A percentile compares a stretch with the other conserved stretches of the same genome.
These are phyloP conservation scores for Chimonanthus praecox DNA, from an alignment of 164 flowering plant species.

Conservation along the genomic window DNA sequence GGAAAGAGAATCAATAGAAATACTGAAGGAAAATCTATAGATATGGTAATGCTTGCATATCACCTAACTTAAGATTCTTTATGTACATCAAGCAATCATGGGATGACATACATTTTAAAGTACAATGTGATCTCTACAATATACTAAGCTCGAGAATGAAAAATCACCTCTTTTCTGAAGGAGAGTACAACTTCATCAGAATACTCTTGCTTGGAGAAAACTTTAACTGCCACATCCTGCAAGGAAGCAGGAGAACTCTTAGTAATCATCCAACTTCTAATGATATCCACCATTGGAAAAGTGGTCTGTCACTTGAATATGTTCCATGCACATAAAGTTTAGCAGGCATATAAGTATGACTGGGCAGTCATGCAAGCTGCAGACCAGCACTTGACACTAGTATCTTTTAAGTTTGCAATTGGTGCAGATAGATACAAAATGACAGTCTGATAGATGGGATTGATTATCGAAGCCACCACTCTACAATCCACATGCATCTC, in stretches of 20 bases:
- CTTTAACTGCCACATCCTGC: slow-evolving; percentile 99
- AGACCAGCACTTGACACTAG: background rate
- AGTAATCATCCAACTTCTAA: background rate
- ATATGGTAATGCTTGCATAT: background rate
- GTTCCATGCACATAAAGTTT: background rate
- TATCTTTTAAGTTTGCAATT: background rate
- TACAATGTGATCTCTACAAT: background rate
- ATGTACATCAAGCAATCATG: background rate
- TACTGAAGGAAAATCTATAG: background rate
- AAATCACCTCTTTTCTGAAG: slow-evolving; percentile 85
- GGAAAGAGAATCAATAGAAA: background rate
- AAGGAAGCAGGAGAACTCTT: slow-evolving; percentile 13
- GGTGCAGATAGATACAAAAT: background rate
- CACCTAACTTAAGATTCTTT: background rate
- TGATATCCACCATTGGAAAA: background rate
- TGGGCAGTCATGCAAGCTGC: background rate
- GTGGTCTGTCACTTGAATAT: background rate
- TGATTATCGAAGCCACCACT: background rate
- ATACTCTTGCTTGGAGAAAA: slow-evolving; percentile 90
- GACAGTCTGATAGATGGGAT: background rate
- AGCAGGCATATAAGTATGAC: background rate
- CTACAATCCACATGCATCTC: background rate
- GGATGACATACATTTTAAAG: background rate
- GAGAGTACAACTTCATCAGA: slow-evolving; percentile 87
- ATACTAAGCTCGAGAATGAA: slow-evolving; percentile 1